Evolutionary conservation across 2,329 filamentous ascomycete species (phyloP).

Genomic region (Neofusicoccum parvum): DNA sequence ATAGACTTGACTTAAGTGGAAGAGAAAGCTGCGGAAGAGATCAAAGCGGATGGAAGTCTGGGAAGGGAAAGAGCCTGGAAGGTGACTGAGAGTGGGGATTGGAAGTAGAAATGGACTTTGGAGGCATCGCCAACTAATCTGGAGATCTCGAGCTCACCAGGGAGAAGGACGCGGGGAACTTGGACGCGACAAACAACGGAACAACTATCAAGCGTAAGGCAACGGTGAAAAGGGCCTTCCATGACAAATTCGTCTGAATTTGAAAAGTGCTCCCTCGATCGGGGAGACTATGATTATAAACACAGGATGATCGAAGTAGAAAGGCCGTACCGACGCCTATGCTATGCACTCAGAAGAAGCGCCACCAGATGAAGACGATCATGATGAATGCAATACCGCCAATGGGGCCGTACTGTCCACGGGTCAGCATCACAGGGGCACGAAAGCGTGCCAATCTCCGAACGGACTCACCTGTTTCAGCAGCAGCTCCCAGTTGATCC

Average conservation of each 20-base stretch:
- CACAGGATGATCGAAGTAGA: slow-evolving; percentile 13
- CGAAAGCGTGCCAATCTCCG: neutral
- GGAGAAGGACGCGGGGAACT: neutral
- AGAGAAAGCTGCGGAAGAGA: no score
- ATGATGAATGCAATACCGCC: slow-evolving; percentile 80
- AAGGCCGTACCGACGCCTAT: slow-evolving; percentile 19
- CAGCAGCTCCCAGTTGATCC: slow-evolving; percentile 97
- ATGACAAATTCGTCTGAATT: neutral
- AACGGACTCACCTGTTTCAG: slow-evolving; percentile 73
- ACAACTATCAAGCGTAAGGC: neutral
- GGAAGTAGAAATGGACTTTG: no score
- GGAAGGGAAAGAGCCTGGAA: no score
- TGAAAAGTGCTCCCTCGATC: neutral
- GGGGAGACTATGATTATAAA: slow-evolving; percentile 12
- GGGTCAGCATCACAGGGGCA: slow-evolving; percentile 5
- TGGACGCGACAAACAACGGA: neutral
- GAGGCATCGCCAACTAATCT: no score
- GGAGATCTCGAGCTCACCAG: no score
- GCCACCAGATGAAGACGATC: slow-evolving; percentile 85
- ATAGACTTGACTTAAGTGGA: no score
- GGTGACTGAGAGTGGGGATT: no score
- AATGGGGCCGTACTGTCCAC: slow-evolving; percentile 78
- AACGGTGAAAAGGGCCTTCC: neutral
- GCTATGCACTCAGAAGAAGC: slow-evolving; percentile 70
- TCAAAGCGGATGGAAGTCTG: no score